Evolutionary conservation across 2,329 filamentous ascomycete genomes (phyloP), one percentile per base, ranked within the genome.

Genomic region (Exophiala phaeomuriformis): DNA sequence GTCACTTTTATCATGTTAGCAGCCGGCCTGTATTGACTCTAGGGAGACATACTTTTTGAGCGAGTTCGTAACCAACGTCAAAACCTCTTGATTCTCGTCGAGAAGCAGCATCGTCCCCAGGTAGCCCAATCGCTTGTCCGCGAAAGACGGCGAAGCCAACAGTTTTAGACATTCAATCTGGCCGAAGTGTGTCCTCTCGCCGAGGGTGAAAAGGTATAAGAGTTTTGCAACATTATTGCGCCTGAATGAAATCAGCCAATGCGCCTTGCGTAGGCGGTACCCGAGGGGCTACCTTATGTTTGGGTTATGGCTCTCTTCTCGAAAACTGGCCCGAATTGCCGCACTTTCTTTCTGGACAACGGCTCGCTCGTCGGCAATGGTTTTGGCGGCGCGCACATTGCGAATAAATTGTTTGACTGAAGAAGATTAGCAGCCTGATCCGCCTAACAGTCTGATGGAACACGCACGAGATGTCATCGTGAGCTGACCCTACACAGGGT

Each of bases 121-220:
- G 68, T 98, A 95, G 39, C 93, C 93, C 64, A 98, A 75, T 45
- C 93, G 85, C 76, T 98, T 98, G 77, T 98, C 93, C 63, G 93
- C 93, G 68, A 98, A 98, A 55, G 91, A 88, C 61, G 94, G 90
- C 39, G 93, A 98, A 54, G 93, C 93, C 54, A 98, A 81, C 47
- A 98, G 82, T 74, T 98, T 98, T 66, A 98, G 80, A 72, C 93
- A 98, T 82, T 98, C 93, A 68, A 98, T 98, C 77, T 98, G 93
- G 48, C 93, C 93, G 69, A 98, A 98, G 73, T 98, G 93, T 53
- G 93, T 98, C 66, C 93, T 83, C 74, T 98, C 93, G 61, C 93
- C 93, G 40, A 98, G 80, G 1, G 93, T 98, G 72, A 98, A 98
- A 57, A 98, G 88, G 70, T 98, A 98, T 37, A 98, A 81, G 35